Base-by-base conservation (phyloP, 495 filamentous ascomycete species). In the Aspergillus funiculosus region DNA sequence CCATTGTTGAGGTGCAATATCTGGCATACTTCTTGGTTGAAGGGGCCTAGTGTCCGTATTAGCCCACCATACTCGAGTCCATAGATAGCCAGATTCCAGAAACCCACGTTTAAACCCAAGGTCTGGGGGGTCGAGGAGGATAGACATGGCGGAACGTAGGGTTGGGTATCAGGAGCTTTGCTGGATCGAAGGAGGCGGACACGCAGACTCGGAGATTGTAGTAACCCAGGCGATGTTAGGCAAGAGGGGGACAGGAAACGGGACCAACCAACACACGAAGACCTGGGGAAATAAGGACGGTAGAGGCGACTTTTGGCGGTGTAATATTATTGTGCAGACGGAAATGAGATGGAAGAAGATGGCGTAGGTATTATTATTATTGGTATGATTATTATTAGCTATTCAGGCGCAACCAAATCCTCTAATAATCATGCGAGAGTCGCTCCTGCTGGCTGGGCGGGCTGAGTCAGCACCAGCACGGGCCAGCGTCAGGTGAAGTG, bases 71-170 rank as follows among this genome's bases (percentile, higher is more conserved):
- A 13, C 29, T 39, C 37, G 29, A 20, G 8, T 13, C 3, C n/a
- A 21, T 6, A 8, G 49, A 32, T 20, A 43, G 51, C 26, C 8
- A 19, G n/a, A 32, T 52, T 61, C 38, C 63, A 3, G 14, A 24
- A 21, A 61, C 87, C 54, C 75, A 96, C 92, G 85, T 61, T 83
- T 83, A 74, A 98, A 98, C 72, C 83, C 82, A 51, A 98, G 81
- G 78, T 98, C 92, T 47, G 76, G 64, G 28, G 92, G 94, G 51
- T 92, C 83, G 60, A 97, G 84, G 58, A 94, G 84, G 63, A 98
- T 80, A 49, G 90, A 94, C 92, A 98, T 98, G 64, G 43, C 75
- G 72, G 58, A 52, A 47, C n/a, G n/a, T n/a, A n/a, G n/a, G n/a
- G 46, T 35, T 29, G 27, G 15, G 18, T 30, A 27, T 43, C 22